phyloP scores from a whole-genome alignment of 116 monocot genomes.

The Papilionanthe hybrid region DNA sequence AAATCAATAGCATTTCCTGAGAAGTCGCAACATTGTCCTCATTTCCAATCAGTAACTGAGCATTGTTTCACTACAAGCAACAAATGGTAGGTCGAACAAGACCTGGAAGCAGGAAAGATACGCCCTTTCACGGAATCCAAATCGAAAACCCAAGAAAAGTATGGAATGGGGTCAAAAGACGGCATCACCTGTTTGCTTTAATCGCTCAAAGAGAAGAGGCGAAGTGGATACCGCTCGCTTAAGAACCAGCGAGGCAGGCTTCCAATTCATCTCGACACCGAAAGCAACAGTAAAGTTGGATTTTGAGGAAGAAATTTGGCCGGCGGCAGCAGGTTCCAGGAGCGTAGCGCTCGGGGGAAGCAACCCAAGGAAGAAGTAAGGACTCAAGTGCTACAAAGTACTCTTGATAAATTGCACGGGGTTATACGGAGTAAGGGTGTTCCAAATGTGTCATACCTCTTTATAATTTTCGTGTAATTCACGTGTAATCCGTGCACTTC shows the following conservation, averaged over 20 bases:
- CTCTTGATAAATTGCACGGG: too few species aligned
- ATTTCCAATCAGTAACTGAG: neutral
- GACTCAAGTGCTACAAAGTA: too few species aligned
- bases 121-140: neutral
- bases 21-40: neutral
- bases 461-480: too few species aligned
- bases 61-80: neutral
- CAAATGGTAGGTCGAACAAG: neutral
- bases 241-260: neutral
- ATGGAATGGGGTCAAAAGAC: neutral
- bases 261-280: neutral
- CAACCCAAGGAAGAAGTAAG: too few species aligned
- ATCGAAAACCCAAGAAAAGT: neutral
- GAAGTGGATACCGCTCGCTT: conserved; percentile 37
- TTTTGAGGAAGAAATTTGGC: too few species aligned
- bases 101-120: neutral
- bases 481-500: too few species aligned
- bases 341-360: too few species aligned
- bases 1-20: neutral
- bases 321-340: too few species aligned
- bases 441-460: too few species aligned
- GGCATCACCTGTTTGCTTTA: conserved; percentile 80
- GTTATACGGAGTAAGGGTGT: too few species aligned
- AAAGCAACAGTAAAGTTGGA: neutral
- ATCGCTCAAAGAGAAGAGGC: conserved; percentile 42